Percentiles rank a stretch among this genome's conserved stretches.
phyloP scores from a whole-genome alignment of 1,284 basidiomycete genomes.

The Cryptococcus maquisensis region DNA sequence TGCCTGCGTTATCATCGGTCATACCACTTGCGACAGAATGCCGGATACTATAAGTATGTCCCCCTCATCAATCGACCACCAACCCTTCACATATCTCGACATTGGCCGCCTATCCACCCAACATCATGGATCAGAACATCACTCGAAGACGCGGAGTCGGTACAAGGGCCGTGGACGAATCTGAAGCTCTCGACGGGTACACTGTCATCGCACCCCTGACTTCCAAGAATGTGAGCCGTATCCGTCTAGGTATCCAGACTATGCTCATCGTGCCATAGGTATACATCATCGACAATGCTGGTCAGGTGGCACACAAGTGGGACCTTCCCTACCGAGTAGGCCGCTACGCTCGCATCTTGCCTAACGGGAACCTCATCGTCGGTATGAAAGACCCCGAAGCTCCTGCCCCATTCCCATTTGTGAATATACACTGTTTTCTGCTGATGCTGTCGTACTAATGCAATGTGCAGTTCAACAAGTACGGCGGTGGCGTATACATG shows the following conservation, averaged over 20 bases:
- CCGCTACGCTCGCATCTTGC: constrained; percentile 15
- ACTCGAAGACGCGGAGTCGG: constrained; percentile 17
- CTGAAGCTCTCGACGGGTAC: constrained; percentile 14
- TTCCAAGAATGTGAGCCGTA: constrained; percentile 13
- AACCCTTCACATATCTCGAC: too few species aligned
- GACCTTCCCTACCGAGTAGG: constrained; percentile 19
- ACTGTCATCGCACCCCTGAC: constrained; percentile 19
- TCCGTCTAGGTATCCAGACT: too few species aligned
- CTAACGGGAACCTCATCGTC: constrained; percentile 19
- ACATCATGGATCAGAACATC: constrained; percentile 22
- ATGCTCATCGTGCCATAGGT: constrained; percentile 5
- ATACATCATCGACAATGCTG: constrained; percentile 17
- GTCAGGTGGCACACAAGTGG: constrained; percentile 17
- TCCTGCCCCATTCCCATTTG: constrained; percentile 18
- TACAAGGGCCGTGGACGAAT: constrained; percentile 15
- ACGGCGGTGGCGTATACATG: constrained; percentile 20
- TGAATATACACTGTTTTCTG: not conserved
- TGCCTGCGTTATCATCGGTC: too few species aligned
- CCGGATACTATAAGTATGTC: not conserved
- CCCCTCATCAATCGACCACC: not conserved
- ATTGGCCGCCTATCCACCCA: not conserved
- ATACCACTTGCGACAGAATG: not conserved
- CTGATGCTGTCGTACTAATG: not conserved
- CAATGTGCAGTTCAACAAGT: constrained; percentile 18
- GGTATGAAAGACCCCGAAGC: constrained; percentile 23